phyloP scores from a whole-genome alignment of 495 filamentous ascomycete species.

The Podospora pseudoanserina region DNA sequence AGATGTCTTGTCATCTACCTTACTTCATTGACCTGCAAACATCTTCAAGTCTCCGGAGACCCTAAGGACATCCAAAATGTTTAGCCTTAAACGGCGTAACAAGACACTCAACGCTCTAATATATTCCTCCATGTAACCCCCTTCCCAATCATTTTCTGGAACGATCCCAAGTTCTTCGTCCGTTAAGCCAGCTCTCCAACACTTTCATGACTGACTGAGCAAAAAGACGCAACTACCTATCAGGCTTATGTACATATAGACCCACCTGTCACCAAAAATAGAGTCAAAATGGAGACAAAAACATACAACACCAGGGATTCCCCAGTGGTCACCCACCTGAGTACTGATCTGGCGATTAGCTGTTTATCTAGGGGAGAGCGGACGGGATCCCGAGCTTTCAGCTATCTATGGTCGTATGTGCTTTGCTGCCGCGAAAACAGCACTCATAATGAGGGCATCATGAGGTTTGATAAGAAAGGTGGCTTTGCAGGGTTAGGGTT shows the following conservation, averaged over 20 bases:
- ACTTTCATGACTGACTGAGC: too few species aligned
- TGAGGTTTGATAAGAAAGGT: not conserved
- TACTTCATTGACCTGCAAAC: too few species aligned
- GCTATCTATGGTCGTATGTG: slow-evolving; percentile 45
- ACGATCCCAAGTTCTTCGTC: too few species aligned
- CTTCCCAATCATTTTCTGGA: too few species aligned
- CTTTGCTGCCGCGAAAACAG: not conserved
- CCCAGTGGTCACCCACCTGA: not conserved
- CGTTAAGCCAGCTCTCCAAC: too few species aligned
- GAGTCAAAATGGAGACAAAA: not conserved
- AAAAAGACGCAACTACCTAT: too few species aligned
- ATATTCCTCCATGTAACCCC: too few species aligned
- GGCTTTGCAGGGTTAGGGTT: not conserved
- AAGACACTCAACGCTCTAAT: too few species aligned
- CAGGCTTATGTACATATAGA: not conserved
- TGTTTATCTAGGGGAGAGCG: slow-evolving; percentile 49
- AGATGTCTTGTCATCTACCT: too few species aligned
- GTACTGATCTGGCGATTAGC: slow-evolving; percentile 6
- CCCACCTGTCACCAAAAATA: not conserved
- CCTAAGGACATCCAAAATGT: too few species aligned
- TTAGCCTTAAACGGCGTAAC: too few species aligned
- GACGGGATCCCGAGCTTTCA: slow-evolving; percentile 50
- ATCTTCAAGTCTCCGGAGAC: too few species aligned
- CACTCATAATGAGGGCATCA: not conserved
- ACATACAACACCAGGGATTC: not conserved